A percentile compares a stretch with the other conserved stretches of the same genome.
phyloP scores from a whole-genome alignment of 129 eudicot species.

The Flaveria brownii region DNA sequence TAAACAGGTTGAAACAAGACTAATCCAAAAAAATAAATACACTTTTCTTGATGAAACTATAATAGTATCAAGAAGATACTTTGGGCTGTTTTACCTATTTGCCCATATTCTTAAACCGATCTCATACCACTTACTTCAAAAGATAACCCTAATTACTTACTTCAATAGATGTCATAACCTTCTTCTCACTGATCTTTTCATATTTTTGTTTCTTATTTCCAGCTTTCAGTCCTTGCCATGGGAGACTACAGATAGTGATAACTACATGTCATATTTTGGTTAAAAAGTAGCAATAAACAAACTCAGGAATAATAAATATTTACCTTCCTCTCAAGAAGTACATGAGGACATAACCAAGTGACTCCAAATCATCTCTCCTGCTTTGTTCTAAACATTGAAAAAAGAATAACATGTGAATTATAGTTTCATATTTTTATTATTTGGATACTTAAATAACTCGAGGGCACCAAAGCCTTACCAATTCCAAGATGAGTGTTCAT shows the following conservation, averaged over 20 bases:
- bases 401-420: constrained; percentile 8
- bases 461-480: constrained; percentile 19
- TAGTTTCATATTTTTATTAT: not conserved
- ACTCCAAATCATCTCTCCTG: constrained; percentile 92
- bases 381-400: constrained; percentile 68
- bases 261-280: not conserved
- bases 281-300: not conserved
- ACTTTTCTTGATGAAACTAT: not conserved
- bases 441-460: constrained; percentile 2
- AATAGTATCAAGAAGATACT: not conserved
- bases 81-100: not conserved
- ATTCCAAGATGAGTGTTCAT: constrained; percentile 43
- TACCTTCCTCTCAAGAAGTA: constrained; percentile 98
- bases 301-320: not conserved
- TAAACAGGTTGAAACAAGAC: not conserved
- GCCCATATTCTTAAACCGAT: not conserved
- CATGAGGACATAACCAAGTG: constrained; percentile 94
- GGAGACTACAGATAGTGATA: constrained; percentile 52
- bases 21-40: too few relatives aligned
- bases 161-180: constrained; percentile 88
- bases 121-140: not conserved
- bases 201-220: constrained; percentile 94
- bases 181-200: constrained; percentile 87
- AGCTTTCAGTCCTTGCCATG: constrained; percentile 97
- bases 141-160: constrained; percentile 35